Evolutionary conservation across 208 protist genomes (phyloP).

Genomic region (Acanthamoeba sp.): DNA sequence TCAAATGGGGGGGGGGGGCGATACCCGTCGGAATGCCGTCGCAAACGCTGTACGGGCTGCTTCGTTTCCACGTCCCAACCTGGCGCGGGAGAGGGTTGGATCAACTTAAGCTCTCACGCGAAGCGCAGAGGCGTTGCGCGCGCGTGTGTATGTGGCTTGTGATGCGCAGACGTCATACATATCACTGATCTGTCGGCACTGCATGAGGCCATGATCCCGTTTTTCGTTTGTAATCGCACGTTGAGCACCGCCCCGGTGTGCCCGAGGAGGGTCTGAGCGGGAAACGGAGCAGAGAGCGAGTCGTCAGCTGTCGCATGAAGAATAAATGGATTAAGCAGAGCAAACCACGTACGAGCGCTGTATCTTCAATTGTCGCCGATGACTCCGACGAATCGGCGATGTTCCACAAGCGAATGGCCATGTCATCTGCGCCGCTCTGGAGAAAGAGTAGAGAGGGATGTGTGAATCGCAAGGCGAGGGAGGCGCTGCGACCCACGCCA

Average conservation of each 20-base stretch:
- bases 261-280: neutral
- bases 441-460: neutral
- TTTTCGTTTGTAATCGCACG: neutral
- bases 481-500: too few relatives aligned
- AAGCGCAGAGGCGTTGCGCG: neutral
- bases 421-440: constrained; percentile 27
- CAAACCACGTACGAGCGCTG: neutral
- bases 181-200: neutral
- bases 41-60: neutral
- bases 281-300: neutral
- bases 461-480: neutral
- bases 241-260: constrained; percentile 30
- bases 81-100: neutral
- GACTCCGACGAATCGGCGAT: neutral
- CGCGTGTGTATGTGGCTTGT: too few relatives aligned
- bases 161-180: neutral
- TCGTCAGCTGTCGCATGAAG: neutral
- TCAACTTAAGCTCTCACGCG: neutral
- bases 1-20: too few relatives aligned
- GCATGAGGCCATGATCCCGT: neutral
- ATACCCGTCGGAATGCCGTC: neutral
- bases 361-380: neutral
- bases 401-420: constrained; percentile 21
- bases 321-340: neutral
- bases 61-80: constrained; percentile 41